A percentile compares a stretch with the other conserved stretches of the same genome.
These are phyloP conservation scores for Collybia sordida DNA, from an alignment of 768 basidiomycete species.

Conservation along the genomic window DNA sequence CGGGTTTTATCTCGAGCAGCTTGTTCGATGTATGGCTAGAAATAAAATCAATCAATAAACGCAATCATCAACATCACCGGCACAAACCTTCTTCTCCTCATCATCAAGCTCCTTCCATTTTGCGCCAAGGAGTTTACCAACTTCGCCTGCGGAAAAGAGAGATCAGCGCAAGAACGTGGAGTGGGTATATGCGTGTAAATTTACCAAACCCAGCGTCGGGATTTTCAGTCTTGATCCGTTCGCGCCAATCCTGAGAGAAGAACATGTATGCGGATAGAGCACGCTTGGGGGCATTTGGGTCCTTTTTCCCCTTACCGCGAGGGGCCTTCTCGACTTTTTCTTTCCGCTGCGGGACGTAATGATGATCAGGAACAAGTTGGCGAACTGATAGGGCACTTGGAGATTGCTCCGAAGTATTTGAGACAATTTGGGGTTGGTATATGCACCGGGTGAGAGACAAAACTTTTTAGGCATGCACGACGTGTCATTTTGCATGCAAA, in stretches of 20 bases:
- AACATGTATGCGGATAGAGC: constrained; percentile 98
- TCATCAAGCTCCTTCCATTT: constrained; percentile 97
- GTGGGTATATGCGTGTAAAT: constrained; percentile 14
- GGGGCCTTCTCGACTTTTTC: constrained; percentile 66
- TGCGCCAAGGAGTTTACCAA: constrained; percentile 92
- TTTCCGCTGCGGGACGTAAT: constrained; percentile 53
- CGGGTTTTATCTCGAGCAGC: constrained; percentile 86
- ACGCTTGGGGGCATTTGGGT: constrained; percentile 86
- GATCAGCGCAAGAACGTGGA: constrained; percentile 1
- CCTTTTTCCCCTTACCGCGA: constrained; percentile 63
- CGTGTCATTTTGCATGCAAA: too few species aligned
- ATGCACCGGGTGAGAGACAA: too few species aligned
- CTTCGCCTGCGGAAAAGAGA: constrained; percentile 59
- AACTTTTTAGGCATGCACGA: too few species aligned
- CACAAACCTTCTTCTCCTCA: constrained; percentile 80
- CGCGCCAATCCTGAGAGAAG: constrained; percentile 95
- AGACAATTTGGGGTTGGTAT: too few species aligned
- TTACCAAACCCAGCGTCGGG: constrained; percentile 91
- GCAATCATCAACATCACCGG: constrained; percentile 1
- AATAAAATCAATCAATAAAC: constrained; percentile 4
- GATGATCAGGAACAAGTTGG: background rate
- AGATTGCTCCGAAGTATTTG: too few species aligned
- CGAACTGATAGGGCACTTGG: too few species aligned
- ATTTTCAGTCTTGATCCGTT: constrained; percentile 94
- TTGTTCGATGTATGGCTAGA: constrained; percentile 83